phyloP scores from a whole-genome alignment of 768 basidiomycete species.

The Russula earlei region DNA sequence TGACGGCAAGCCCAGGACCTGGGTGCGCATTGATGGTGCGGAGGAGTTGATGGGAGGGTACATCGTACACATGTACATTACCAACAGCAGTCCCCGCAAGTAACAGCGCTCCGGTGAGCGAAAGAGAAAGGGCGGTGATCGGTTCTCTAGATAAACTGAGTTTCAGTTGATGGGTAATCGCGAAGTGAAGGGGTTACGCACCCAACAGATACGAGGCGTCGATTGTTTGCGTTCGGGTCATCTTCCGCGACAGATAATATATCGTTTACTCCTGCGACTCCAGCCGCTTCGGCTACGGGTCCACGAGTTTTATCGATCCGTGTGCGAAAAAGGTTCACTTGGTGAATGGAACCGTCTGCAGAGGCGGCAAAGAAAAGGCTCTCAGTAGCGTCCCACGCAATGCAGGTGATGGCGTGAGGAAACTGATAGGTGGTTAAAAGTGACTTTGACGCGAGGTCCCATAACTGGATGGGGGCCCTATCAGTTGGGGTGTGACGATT shows the following conservation, averaged over 20 bases:
- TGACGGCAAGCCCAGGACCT: conserved; percentile 45
- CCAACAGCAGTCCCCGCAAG: conserved; percentile 75
- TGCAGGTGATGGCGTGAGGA: conserved; percentile 57
- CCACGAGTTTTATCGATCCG: conserved; percentile 45
- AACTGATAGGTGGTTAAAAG: conserved; percentile 85
- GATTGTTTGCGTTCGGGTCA: conserved; percentile 36
- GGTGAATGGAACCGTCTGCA: conserved; percentile 61
- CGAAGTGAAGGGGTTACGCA: conserved; percentile 28
- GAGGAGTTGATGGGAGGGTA: conserved; percentile 83
- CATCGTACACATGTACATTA: conserved; percentile 70
- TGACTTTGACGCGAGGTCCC: conserved; percentile 67
- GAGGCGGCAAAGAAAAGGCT: conserved; percentile 85
- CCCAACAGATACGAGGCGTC: conserved; percentile 64
- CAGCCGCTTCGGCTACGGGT: conserved; percentile 54
- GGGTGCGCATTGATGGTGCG: conserved; percentile 71
- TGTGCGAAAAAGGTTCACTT: conserved; percentile 69
- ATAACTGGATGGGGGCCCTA: conserved; percentile 43
- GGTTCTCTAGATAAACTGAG: conserved; percentile 43
- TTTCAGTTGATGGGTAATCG: not conserved
- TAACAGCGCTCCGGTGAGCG: conserved; percentile 66
- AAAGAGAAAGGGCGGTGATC: conserved; percentile 65
- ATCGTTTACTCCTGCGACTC: conserved; percentile 63
- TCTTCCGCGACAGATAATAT: conserved; percentile 60
- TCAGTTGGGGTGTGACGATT: not conserved
- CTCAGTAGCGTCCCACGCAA: conserved; percentile 80